phyloP scores from a whole-genome alignment of 2,329 filamentous ascomycete species.

The Microsporum ferrugineum region DNA sequence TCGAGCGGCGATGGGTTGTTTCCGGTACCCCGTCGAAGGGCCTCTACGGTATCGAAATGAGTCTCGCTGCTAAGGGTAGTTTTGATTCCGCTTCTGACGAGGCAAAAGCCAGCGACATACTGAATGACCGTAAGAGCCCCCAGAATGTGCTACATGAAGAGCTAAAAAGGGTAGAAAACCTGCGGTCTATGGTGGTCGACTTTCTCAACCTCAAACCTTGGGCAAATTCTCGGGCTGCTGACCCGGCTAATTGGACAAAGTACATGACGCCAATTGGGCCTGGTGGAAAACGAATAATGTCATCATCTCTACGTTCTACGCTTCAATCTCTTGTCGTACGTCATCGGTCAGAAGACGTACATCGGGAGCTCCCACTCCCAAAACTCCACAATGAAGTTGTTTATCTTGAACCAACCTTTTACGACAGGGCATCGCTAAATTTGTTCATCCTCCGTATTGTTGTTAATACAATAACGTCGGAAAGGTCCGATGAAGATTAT shows the following conservation, averaged over 20 bases:
- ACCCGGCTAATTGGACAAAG: slow-evolving; percentile 58
- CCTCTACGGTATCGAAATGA: slow-evolving; percentile 62
- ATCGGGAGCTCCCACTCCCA: slow-evolving; percentile 54
- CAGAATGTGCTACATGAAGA: slow-evolving; percentile 40
- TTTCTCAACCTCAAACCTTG: slow-evolving; percentile 72
- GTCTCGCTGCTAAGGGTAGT: slow-evolving; percentile 36
- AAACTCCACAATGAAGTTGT: slow-evolving; percentile 60
- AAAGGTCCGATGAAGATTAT: slow-evolving; percentile 72
- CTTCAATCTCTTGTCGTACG: slow-evolving; percentile 74
- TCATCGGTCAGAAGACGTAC: slow-evolving; percentile 61
- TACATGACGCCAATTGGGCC: slow-evolving; percentile 55
- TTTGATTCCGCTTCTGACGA: neutral
- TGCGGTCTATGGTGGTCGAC: slow-evolving; percentile 53
- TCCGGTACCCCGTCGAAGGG: slow-evolving; percentile 82
- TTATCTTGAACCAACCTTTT: slow-evolving; percentile 66
- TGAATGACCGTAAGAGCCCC: slow-evolving; percentile 26
- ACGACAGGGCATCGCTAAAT: slow-evolving; percentile 73
- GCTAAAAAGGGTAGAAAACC: slow-evolving; percentile 52
- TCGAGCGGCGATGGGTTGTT: slow-evolving; percentile 75
- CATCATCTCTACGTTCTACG: slow-evolving; percentile 48
- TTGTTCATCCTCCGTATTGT: slow-evolving; percentile 74
- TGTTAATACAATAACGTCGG: slow-evolving; percentile 78
- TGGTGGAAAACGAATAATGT: slow-evolving; percentile 40
- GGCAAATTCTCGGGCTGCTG: slow-evolving; percentile 51
- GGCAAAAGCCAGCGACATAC: slow-evolving; percentile 17